A percentile compares a stretch with the other conserved stretches of the same genome.
Conservation (phyloP, 108 stramenopile species). For the Discostella stelligeroides region DNA sequence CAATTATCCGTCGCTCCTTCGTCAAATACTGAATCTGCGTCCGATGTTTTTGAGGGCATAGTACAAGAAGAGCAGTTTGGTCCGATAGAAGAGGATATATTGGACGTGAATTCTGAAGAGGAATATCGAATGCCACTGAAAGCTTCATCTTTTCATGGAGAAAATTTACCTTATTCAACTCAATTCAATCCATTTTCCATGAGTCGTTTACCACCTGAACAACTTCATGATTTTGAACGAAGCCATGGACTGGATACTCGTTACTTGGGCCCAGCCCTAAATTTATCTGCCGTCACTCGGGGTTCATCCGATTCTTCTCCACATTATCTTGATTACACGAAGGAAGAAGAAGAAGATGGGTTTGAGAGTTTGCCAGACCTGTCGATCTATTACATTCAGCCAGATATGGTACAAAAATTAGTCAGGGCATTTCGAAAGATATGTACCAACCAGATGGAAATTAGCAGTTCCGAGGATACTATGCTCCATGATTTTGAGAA, state of each 20-base stretch:
- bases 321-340: constrained; percentile 22
- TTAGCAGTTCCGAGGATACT: constrained; percentile 38
- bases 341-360: constrained; percentile 24
- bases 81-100: constrained; percentile 9
- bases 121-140: constrained; percentile 1
- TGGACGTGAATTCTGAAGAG: constrained; percentile 14
- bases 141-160: constrained; percentile 1
- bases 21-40: constrained; percentile 44
- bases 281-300: constrained; percentile 37
- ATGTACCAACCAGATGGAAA: constrained; percentile 48
- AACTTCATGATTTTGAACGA: neutral
- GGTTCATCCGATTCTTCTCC: constrained; percentile 20
- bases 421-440: constrained; percentile 77
- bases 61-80: constrained; percentile 20
- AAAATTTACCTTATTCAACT: constrained; percentile 21
- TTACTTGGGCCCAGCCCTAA: constrained; percentile 32
- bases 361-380: constrained; percentile 47
- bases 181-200: constrained; percentile 37
- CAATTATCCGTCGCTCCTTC: constrained; percentile 17
- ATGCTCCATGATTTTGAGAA: constrained; percentile 60
- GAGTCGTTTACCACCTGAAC: constrained; percentile 6
- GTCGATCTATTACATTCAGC: constrained; percentile 61
- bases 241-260: constrained; percentile 2
- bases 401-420: constrained; percentile 61
- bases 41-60: constrained; percentile 74